phyloP scores from a whole-genome alignment of 805 yeast genomes.

The Tetrapisispora arboricola region DNA sequence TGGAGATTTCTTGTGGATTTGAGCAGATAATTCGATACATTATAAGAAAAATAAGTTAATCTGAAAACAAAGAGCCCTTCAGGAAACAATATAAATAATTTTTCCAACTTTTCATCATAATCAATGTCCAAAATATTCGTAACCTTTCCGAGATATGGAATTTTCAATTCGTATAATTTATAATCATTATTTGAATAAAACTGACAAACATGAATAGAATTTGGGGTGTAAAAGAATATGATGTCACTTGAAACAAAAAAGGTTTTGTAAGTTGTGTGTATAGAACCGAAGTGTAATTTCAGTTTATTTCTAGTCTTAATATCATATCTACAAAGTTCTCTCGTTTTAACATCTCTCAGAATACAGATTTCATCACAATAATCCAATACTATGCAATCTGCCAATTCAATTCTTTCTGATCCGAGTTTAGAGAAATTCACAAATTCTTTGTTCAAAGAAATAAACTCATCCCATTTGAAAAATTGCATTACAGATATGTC shows the following conservation, averaged over 20 bases:
- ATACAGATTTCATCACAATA: too few species aligned
- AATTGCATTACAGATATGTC: not conserved
- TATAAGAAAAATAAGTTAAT: constrained; percentile 15
- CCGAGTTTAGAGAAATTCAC: not conserved
- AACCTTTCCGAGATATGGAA: constrained; percentile 11
- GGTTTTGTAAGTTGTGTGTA: not conserved
- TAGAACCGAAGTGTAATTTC: not conserved
- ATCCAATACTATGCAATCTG: not conserved
- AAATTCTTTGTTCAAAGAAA: not conserved
- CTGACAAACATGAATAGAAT: not conserved
- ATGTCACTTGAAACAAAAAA: not conserved
- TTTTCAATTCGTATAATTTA: constrained; percentile 9
- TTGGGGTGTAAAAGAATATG: not conserved
- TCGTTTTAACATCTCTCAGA: not conserved
- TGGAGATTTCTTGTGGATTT: constrained; percentile 17
- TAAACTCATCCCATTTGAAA: not conserved
- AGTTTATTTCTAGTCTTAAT: not conserved
- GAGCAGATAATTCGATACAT: constrained; percentile 14
- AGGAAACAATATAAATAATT: constrained; percentile 14
- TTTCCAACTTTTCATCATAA: not conserved
- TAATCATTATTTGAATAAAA: not conserved
- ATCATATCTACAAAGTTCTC: not conserved
- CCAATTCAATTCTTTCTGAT: too few species aligned
- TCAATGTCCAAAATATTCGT: constrained; percentile 15
- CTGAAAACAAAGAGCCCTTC: constrained; percentile 17